These are phyloP conservation scores for Monilinia vaccinii-corymbosi DNA, from an alignment of 2,329 filamentous ascomycete species.

Conservation along the genomic window DNA sequence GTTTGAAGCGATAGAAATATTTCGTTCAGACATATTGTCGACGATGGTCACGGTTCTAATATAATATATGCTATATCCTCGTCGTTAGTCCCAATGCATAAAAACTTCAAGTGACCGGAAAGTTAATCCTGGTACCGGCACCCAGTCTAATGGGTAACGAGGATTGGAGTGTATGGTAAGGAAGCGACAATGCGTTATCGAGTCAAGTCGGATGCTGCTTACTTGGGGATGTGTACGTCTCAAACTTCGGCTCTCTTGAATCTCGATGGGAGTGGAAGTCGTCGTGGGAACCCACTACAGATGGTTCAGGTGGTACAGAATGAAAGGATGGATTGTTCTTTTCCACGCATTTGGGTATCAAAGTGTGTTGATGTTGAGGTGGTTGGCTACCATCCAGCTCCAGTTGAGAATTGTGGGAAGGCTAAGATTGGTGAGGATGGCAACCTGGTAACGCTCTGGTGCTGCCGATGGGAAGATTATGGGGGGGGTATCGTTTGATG, in stretches of 20 bases:
- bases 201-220: slow-evolving; percentile 8
- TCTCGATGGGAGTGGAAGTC: background rate
- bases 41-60: background rate
- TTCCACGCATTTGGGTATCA: background rate
- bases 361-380: background rate
- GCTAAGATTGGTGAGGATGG: background rate
- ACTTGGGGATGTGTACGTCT: slow-evolving; percentile 5
- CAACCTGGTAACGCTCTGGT: background rate
- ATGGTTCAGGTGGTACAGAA: background rate
- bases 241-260: background rate
- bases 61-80: slow-evolving; percentile 2
- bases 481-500: background rate
- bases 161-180: background rate
- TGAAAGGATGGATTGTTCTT: background rate
- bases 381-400: background rate
- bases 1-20: slow-evolving; percentile 8
- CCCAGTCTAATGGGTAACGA: slow-evolving; percentile 11
- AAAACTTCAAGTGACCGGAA: slow-evolving; percentile 2
- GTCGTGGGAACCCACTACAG: background rate
- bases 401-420: background rate
- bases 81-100: slow-evolving; percentile 4
- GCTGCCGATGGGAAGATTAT: background rate
- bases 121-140: slow-evolving; percentile 11
- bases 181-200: slow-evolving; percentile 14
- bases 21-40: slow-evolving; percentile 5